Evolutionary conservation across 2,329 filamentous ascomycete genomes (phyloP).

Genomic region (Paraconiothyrium brasiliense): DNA sequence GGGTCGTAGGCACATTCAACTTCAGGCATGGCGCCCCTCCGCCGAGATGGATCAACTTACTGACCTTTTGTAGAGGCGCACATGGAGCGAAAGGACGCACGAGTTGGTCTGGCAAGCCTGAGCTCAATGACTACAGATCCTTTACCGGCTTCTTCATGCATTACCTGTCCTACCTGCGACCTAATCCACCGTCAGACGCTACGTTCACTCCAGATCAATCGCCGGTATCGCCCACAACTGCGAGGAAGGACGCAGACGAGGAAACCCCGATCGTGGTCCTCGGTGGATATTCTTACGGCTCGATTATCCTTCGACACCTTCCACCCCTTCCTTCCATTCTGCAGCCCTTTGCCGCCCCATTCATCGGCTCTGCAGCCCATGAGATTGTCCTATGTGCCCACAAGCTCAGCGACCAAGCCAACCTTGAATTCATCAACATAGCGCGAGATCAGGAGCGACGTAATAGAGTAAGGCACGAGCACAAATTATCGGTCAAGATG

Average conservation of each 20-base stretch:
- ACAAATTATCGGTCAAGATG: slow-evolving; percentile 45
- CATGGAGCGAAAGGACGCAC: slow-evolving; percentile 73
- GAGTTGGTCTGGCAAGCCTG: slow-evolving; percentile 85
- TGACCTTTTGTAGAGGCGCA: slow-evolving; percentile 66
- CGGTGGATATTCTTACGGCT: slow-evolving; percentile 90
- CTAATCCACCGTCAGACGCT: slow-evolving; percentile 28
- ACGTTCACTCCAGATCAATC: slow-evolving; percentile 28
- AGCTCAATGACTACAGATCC: slow-evolving; percentile 83
- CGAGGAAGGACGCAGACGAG: not conserved
- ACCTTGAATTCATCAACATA: slow-evolving; percentile 52
- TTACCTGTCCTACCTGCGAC: slow-evolving; percentile 70
- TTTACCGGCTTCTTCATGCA: slow-evolving; percentile 81
- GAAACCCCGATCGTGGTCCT: slow-evolving; percentile 62
- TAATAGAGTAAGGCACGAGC: slow-evolving; percentile 26
- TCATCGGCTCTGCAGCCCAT: slow-evolving; percentile 66
- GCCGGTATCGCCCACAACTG: slow-evolving; percentile 14
- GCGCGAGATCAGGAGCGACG: slow-evolving; percentile 34
- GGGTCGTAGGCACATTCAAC: slow-evolving; percentile 87
- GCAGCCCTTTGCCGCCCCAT: slow-evolving; percentile 64
- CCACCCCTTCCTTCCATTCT: slow-evolving; percentile 68
- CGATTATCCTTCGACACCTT: slow-evolving; percentile 78
- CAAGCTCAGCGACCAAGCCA: slow-evolving; percentile 72
- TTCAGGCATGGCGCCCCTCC: slow-evolving; percentile 70
- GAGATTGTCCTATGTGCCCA: slow-evolving; percentile 77
- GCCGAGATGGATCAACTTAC: not conserved